A percentile compares a stretch with the other conserved stretches of the same genome.
Conservation (phyloP, 2,329 filamentous ascomycete genomes). For the Microdochium trichocladiopsis region DNA sequence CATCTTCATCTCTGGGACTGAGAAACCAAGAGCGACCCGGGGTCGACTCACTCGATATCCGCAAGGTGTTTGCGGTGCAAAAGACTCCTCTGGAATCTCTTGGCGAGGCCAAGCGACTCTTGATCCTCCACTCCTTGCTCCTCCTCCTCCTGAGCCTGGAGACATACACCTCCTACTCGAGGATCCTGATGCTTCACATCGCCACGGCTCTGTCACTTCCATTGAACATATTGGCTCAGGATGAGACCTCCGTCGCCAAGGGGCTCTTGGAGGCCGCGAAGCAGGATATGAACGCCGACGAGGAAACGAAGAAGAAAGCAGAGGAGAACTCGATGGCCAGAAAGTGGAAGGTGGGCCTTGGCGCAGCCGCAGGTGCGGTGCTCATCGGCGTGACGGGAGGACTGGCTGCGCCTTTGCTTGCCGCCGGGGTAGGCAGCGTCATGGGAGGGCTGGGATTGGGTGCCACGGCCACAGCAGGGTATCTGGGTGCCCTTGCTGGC, state of each 20-base stretch:
- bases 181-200: constrained; percentile 62
- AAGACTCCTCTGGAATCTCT: constrained; percentile 56
- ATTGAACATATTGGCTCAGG: constrained; percentile 54
- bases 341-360: constrained; percentile 62
- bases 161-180: constrained; percentile 69
- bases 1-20: constrained; percentile 1
- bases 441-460: constrained; percentile 74
- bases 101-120: constrained; percentile 49
- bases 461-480: constrained; percentile 70
- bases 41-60: not conserved
- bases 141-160: constrained; percentile 69
- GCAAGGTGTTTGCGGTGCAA: constrained; percentile 50
- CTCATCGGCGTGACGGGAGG: constrained; percentile 69
- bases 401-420: constrained; percentile 70
- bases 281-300: constrained; percentile 54
- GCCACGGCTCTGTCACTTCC: constrained; percentile 66
- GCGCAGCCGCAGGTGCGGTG: constrained; percentile 36
- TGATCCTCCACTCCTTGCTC: constrained; percentile 66
- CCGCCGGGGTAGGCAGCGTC: constrained; percentile 72
- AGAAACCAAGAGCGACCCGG: constrained; percentile 15
- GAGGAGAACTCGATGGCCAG: constrained; percentile 57
- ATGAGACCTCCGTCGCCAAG: constrained; percentile 70
- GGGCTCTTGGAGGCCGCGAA: constrained; percentile 69
- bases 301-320: constrained; percentile 53
- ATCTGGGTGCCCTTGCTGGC: constrained; percentile 74